phyloP scores from a whole-genome alignment of 768 basidiomycete species.

The Kwoniella sp. region DNA sequence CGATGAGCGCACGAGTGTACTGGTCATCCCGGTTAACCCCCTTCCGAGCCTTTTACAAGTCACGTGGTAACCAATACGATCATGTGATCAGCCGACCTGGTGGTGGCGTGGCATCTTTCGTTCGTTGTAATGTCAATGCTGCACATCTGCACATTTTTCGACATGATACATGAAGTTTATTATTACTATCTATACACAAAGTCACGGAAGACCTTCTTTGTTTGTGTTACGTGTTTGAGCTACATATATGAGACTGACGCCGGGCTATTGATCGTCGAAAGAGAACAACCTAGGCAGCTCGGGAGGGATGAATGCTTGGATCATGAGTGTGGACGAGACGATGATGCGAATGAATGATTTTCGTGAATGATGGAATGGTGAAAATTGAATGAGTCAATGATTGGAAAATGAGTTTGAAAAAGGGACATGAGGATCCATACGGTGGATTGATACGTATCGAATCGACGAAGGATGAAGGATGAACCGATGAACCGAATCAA shows the following conservation, averaged over 20 bases:
- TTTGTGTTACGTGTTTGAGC: background rate
- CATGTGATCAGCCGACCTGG: too few species aligned
- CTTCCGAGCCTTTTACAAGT: background rate
- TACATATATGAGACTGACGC: background rate
- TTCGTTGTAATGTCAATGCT: too few species aligned
- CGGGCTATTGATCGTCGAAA: background rate
- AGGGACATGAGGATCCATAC: too few species aligned
- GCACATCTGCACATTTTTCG: background rate
- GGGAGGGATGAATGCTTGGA: background rate
- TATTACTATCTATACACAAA: background rate
- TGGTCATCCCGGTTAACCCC: background rate
- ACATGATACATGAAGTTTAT: constrained; percentile 5
- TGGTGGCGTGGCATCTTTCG: too few species aligned
- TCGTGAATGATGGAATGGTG: background rate
- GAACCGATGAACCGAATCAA: too few species aligned
- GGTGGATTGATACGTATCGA: too few species aligned
- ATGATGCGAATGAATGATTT: background rate
- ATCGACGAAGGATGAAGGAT: too few species aligned
- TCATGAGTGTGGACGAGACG: background rate
- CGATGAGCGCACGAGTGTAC: background rate
- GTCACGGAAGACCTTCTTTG: background rate
- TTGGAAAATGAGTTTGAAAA: too few species aligned
- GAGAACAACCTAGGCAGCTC: background rate
- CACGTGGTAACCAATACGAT: constrained; percentile 1
- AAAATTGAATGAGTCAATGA: background rate